These are phyloP conservation scores for Yamadazyma atlantica DNA, from an alignment of 1,139 yeast genomes.

Conservation along the genomic window DNA sequence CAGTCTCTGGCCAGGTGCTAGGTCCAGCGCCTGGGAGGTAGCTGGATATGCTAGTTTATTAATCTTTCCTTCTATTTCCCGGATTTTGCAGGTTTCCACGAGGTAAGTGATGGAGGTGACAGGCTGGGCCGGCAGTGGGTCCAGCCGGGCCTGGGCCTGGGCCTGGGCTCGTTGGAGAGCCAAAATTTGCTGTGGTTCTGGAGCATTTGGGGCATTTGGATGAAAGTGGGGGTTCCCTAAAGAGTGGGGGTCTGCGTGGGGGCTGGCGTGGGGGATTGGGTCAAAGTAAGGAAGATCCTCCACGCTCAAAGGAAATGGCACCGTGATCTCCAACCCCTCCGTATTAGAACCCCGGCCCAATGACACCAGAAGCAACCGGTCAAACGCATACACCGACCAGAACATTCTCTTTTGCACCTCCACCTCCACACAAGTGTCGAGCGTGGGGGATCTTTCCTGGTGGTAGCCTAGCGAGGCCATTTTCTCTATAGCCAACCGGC, in stretches of 20 bases:
- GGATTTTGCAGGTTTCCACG: conserved; percentile 18
- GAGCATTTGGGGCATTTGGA: no score
- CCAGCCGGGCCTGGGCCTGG: no score
- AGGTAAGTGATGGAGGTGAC: conserved; percentile 19
- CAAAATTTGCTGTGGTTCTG: no score
- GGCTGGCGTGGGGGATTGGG: no score
- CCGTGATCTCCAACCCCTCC: conserved; percentile 11
- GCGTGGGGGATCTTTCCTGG: conserved; percentile 8
- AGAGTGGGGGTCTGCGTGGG: no score
- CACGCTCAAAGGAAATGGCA: conserved; percentile 14
- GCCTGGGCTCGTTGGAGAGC: no score
- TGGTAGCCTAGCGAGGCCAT: conserved; percentile 14
- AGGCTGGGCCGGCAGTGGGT: no score
- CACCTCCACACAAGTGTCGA: conserved; percentile 9
- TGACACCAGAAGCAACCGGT: conserved; percentile 13
- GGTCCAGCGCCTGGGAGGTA: no score
- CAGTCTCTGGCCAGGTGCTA: no score
- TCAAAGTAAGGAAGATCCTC: no score
- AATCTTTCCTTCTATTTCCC: conserved; percentile 20
- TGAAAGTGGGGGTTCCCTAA: no score
- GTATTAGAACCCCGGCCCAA: conserved; percentile 14
- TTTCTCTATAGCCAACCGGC: conserved; percentile 15
- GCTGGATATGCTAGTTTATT: conserved; percentile 15
- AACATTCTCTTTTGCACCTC: conserved; percentile 15
- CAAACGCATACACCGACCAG: conserved; percentile 17